These are phyloP conservation scores for Taiozyma sp. DNA, from an alignment of 1,139 yeast genomes.

Conservation along the genomic window DNA sequence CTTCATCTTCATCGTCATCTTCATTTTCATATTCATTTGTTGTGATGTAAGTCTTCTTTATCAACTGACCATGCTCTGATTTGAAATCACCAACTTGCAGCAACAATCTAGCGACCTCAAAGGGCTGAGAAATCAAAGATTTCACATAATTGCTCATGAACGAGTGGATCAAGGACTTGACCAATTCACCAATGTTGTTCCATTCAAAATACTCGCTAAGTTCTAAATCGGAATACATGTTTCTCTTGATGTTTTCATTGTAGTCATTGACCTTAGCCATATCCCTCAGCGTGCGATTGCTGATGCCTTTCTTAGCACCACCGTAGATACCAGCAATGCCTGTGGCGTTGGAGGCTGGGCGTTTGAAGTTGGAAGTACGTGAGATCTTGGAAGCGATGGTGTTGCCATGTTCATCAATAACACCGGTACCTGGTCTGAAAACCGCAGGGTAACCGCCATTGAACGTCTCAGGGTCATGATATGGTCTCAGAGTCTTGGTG, in stretches of 20 bases:
- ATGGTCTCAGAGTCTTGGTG: conserved; percentile 45
- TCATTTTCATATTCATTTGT: conserved; percentile 33
- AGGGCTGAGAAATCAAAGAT: conserved; percentile 76
- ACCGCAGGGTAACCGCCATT: conserved; percentile 63
- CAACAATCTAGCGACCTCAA: conserved; percentile 76
- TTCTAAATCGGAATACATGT: conserved; percentile 60
- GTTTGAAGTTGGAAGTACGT: conserved; percentile 9
- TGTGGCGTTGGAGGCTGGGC: conserved; percentile 5
- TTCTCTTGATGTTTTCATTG: conserved; percentile 30
- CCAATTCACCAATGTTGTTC: conserved; percentile 49
- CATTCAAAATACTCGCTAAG: conserved; percentile 62
- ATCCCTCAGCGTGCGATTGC: conserved; percentile 13
- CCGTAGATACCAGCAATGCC: conserved; percentile 8
- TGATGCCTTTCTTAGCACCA: background rate
- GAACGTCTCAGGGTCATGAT: conserved; percentile 67
- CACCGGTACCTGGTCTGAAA: conserved; percentile 57
- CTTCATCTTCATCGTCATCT: conserved; percentile 39
- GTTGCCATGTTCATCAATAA: conserved; percentile 34
- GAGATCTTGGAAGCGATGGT: conserved; percentile 33
- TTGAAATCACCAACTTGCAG: conserved; percentile 72
- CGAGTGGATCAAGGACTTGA: conserved; percentile 51
- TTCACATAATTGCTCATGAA: conserved; percentile 65
- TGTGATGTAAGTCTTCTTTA: conserved; percentile 1
- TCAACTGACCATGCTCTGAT: conserved; percentile 7
- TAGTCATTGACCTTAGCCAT: conserved; percentile 18